A percentile compares a stretch with the other conserved stretches of the same genome.
These are phyloP conservation scores for Ceratonia siliqua DNA, from an alignment of 306 rosid species.

Conservation along the genomic window DNA sequence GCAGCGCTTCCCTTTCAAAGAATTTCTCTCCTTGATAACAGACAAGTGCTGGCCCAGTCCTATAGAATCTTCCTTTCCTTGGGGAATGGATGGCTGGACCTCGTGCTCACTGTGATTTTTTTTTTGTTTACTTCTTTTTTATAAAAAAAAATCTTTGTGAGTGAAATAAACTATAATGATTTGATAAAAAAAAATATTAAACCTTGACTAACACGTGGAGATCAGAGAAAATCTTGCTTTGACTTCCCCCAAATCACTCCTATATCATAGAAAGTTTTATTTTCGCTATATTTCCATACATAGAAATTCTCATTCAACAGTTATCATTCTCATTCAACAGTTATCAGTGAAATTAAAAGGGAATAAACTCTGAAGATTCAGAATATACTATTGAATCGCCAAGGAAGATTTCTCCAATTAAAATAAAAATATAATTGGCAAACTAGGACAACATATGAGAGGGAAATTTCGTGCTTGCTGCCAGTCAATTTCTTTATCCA, in stretches of 20 bases:
- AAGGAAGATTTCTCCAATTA: neutral
- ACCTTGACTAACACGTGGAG: neutral
- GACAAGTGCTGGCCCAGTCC: too few relatives aligned
- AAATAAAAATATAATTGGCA: neutral
- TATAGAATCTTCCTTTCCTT: too few relatives aligned
- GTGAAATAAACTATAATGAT: neutral
- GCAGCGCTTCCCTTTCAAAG: too few relatives aligned
- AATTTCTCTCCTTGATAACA: too few relatives aligned
- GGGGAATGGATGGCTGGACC: too few relatives aligned
- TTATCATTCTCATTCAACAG: too few relatives aligned
- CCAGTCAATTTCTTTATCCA: neutral
- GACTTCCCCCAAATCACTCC: neutral
- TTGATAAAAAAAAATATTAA: neutral
- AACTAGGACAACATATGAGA: slow-evolving; percentile 21
- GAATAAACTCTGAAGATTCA: neutral
- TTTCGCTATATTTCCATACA: neutral
- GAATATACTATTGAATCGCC: neutral
- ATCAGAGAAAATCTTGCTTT: neutral
- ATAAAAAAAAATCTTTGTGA: neutral
- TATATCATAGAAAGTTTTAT: neutral
- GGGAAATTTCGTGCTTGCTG: slow-evolving; percentile 16
- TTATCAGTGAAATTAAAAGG: neutral
- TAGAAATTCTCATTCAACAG: neutral
- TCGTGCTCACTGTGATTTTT: too few relatives aligned
- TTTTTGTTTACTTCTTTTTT: too few relatives aligned